A percentile compares a stretch with the other conserved stretches of the same genome.
phyloP scores from a whole-genome alignment of 2,329 filamentous ascomycete species.

The Zarea fungicola region DNA sequence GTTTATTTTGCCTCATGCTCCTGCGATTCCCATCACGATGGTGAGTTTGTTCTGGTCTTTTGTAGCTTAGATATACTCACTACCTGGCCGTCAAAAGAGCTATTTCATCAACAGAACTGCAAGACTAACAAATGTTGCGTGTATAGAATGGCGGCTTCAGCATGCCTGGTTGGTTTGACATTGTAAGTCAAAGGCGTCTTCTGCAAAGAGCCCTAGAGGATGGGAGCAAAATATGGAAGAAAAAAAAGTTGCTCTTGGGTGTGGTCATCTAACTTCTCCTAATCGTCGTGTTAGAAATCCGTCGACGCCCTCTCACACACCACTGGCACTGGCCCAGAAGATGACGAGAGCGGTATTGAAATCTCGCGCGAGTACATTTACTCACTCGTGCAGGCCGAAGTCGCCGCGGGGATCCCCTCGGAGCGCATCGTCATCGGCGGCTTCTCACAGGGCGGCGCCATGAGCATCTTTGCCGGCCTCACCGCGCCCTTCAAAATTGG shows the following conservation, averaged over 20 bases:
- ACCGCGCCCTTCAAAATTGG: constrained; percentile 69
- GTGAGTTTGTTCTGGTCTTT: constrained; percentile 20
- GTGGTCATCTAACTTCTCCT: not conserved
- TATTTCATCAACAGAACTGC: no score
- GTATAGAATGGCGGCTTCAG: constrained; percentile 67
- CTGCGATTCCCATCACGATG: constrained; percentile 75
- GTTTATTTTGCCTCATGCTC: constrained; percentile 91
- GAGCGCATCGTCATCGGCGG: constrained; percentile 80
- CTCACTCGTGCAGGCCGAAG: constrained; percentile 70
- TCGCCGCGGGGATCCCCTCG: constrained; percentile 71
- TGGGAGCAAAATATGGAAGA: not conserved
- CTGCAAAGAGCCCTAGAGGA: not conserved
- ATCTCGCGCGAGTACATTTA: constrained; percentile 69
- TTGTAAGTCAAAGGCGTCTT: constrained; percentile 41
- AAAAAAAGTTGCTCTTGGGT: no score
- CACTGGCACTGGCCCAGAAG: constrained; percentile 27
- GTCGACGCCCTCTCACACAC: constrained; percentile 30
- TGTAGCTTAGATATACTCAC: no score
- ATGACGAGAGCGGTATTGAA: constrained; percentile 71
- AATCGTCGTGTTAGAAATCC: constrained; percentile 23
- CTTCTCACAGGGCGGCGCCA: constrained; percentile 83
- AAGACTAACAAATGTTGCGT: no score
- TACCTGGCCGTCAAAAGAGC: no score
- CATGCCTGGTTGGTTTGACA: constrained; percentile 89
- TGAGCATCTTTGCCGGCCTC: constrained; percentile 75